Evolutionary conservation across 176 grass and related monocot genomes (phyloP).

Genomic region (Eragrostis curvula): DNA sequence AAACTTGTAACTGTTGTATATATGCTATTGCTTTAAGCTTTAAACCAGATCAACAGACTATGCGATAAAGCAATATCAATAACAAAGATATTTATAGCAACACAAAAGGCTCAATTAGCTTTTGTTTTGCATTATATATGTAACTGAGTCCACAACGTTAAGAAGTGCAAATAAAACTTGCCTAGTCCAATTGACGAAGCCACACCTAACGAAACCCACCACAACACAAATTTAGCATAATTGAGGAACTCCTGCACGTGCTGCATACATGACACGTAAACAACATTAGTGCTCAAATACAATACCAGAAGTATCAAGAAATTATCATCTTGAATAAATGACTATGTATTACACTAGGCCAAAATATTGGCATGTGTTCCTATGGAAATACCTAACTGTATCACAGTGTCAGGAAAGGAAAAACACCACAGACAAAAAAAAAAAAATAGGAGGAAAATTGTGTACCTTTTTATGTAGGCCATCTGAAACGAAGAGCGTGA

Average conservation of each 20-base stretch:
- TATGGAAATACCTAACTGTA: constrained; percentile 22
- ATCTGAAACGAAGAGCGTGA: constrained; percentile 58
- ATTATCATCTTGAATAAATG: not conserved
- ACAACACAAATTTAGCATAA: constrained; percentile 80
- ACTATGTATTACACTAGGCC: not conserved
- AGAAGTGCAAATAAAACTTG: constrained; percentile 47
- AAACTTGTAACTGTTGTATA: not conserved
- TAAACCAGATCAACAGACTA: not conserved
- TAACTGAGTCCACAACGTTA: constrained; percentile 7
- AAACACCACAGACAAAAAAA: constrained; percentile 12
- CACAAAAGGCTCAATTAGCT: constrained; percentile 10
- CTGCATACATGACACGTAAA: constrained; percentile 55
- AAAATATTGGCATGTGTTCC: not conserved
- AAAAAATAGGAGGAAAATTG: constrained; percentile 9
- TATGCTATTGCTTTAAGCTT: not conserved
- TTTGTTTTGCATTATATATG: not conserved
- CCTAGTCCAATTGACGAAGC: constrained; percentile 98
- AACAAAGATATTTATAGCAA: constrained; percentile 3
- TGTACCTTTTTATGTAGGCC: constrained; percentile 74
- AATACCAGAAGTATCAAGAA: constrained; percentile 5
- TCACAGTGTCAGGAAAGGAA: constrained; percentile 18
- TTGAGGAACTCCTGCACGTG: constrained; percentile 79
- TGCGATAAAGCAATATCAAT: constrained; percentile 4
- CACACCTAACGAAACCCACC: constrained; percentile 93
- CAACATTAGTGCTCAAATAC: constrained; percentile 25